Evolutionary conservation across 177 flowering plant genomes (phyloP), one percentile per base, ranked within the genome.

Genomic region (Vitis hybrid): DNA sequence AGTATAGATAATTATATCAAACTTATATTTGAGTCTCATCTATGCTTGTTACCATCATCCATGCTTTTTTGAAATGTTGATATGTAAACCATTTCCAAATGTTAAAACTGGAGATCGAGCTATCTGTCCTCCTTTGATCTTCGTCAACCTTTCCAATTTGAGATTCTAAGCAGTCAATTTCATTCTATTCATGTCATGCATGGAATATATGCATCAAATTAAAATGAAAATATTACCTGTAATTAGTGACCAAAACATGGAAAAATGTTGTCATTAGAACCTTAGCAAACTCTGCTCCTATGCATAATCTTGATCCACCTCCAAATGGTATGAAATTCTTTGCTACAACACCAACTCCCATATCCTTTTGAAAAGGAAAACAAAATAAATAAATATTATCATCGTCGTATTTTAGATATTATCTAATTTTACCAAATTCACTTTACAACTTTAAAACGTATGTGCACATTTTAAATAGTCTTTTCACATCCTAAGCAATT

Each of bases 251-350:
- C 21, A 84, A n/a, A 5, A 76, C 73, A 69, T 84, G 87, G 21
- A 84, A 57, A 56, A 84, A 82, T 0, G 64, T 69, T 16, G 78
- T 65, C 70, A 82, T 24, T 6, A 76, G 51, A 1, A 74, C 78
- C 56, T 70, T 84, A 48, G 68, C 55, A 48, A 68, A 84, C 35
- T 82, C 85, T 40, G 86, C 79, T 5, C 87, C 86, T 12, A 77
- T 80, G 54, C 87, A 84, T 52, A 58, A 67, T 67, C 81, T 74
- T 54, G 69, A 59, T 27, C 87, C 87, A 21, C 79, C 81, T 2
- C 86, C 85, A 32, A 82, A 84, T 3, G 87, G 80, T 67, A 75
- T 80, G 78, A 82, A 84, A 27, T 72, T 80, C 63, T 80, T 84
- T 1, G 78, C 18, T 18, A 67, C 64, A 11, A 54, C 59, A 15